phyloP scores from a whole-genome alignment of 495 filamentous ascomycete genomes.

The Neurospora hispaniola region DNA sequence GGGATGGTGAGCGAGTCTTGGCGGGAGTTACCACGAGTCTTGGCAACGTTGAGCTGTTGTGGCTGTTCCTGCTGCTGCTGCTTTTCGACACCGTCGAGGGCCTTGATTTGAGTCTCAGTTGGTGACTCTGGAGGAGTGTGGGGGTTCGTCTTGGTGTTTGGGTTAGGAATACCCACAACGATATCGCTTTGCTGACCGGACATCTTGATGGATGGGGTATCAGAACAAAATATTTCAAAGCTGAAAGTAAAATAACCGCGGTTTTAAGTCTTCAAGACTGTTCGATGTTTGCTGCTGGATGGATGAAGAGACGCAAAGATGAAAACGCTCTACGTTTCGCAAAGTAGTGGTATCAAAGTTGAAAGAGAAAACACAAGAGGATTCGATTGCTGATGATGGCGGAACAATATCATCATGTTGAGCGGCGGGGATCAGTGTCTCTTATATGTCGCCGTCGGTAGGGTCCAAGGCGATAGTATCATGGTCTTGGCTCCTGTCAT shows the following conservation, averaged over 20 bases:
- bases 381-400: background rate
- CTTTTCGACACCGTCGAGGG: background rate
- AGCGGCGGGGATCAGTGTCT: background rate
- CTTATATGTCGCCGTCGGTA: background rate
- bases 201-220: background rate
- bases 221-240: background rate
- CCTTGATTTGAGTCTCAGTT: conserved; percentile 1
- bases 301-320: background rate
- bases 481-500: background rate
- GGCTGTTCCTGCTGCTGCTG: background rate
- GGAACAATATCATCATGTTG: background rate
- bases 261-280: background rate
- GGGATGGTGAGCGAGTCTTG: conserved; percentile 14
- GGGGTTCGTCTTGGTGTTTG: background rate
- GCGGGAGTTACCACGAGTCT: conserved; percentile 1
- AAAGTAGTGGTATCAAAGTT: background rate
- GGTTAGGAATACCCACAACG: background rate
- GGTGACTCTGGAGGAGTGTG: background rate
- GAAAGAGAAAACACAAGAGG: background rate
- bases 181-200: background rate
- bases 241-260: background rate
- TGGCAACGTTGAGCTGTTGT: background rate
- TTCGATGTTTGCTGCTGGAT: background rate
- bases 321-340: background rate
- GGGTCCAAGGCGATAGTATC: background rate